These are phyloP conservation scores for Sarocladium strictum DNA, from an alignment of 2,329 filamentous ascomycete species.

Conservation along the genomic window DNA sequence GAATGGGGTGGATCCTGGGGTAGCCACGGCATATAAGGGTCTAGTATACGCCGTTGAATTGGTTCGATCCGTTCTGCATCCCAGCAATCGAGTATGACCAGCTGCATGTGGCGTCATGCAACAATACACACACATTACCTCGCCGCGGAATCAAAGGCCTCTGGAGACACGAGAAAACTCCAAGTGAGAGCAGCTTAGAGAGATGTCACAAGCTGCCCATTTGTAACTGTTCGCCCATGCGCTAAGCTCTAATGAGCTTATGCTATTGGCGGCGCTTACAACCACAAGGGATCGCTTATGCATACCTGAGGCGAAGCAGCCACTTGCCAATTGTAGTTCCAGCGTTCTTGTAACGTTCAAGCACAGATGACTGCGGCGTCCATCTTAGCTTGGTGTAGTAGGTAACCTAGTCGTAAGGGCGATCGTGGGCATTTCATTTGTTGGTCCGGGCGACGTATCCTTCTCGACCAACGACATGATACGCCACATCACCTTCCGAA, in stretches of 20 bases:
- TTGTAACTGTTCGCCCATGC: too few relatives aligned
- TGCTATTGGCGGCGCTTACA: neutral
- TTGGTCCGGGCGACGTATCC: too few relatives aligned
- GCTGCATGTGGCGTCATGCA: neutral
- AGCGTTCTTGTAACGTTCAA: too few relatives aligned
- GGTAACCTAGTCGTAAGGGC: too few relatives aligned
- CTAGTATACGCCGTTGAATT: slow-evolving; percentile 5
- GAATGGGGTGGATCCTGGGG: slow-evolving; percentile 7
- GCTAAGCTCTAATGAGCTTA: neutral
- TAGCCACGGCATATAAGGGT: slow-evolving; percentile 6
- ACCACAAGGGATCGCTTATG: neutral
- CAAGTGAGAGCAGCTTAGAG: neutral
- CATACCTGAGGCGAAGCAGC: neutral
- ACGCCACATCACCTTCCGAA: neutral
- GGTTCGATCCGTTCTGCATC: neutral
- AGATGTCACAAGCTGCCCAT: too few relatives aligned
- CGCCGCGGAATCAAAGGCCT: neutral
- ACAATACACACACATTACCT: neutral
- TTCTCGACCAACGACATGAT: neutral
- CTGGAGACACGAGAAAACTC: neutral
- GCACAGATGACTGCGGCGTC: too few relatives aligned
- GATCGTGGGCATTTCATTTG: too few relatives aligned
- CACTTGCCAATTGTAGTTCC: too few relatives aligned
- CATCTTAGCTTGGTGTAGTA: too few relatives aligned
- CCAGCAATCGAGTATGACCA: neutral